Conservation (phyloP, 179 eudicot species). For the Camellia oleifera region DNA sequence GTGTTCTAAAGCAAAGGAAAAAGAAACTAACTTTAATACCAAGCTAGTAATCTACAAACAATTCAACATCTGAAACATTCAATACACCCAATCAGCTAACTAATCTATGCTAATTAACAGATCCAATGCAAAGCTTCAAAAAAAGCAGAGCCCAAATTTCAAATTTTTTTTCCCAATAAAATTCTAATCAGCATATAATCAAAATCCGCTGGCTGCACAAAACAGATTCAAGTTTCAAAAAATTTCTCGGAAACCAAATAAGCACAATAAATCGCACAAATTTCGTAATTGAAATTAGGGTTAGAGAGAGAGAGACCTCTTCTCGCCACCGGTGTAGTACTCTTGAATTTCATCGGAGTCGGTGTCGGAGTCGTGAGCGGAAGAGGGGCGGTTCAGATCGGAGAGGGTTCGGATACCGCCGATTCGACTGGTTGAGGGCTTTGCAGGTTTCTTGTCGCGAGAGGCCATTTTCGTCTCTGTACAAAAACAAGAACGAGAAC, state of each 20-base stretch:
- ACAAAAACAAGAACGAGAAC: too few species aligned
- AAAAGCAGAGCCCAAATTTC: neutral
- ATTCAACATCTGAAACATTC: neutral
- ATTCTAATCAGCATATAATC: neutral
- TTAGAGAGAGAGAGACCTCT: conserved; percentile 48
- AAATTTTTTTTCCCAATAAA: neutral
- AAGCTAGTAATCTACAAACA: neutral
- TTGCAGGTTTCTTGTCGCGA: conserved; percentile 74
- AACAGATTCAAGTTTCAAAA: neutral
- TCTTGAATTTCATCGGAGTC: conserved; percentile 61
- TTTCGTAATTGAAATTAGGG: neutral
- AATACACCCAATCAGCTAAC: neutral
- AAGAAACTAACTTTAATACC: neutral
- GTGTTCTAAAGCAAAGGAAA: neutral
- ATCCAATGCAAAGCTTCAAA: conserved; percentile 4
- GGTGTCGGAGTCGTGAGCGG: conserved; percentile 36
- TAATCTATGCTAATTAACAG: neutral
- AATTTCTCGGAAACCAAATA: neutral
- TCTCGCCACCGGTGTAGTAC: conserved; percentile 75
- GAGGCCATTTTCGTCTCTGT: conserved; percentile 45
- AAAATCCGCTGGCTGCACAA: neutral
- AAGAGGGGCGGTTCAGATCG: conserved; percentile 49
- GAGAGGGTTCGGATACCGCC: conserved; percentile 60
- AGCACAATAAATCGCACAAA: neutral
- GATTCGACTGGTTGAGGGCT: conserved; percentile 34